phyloP scores from a whole-genome alignment of 208 protist species.

The Wallacemonas rigidus region DNA sequence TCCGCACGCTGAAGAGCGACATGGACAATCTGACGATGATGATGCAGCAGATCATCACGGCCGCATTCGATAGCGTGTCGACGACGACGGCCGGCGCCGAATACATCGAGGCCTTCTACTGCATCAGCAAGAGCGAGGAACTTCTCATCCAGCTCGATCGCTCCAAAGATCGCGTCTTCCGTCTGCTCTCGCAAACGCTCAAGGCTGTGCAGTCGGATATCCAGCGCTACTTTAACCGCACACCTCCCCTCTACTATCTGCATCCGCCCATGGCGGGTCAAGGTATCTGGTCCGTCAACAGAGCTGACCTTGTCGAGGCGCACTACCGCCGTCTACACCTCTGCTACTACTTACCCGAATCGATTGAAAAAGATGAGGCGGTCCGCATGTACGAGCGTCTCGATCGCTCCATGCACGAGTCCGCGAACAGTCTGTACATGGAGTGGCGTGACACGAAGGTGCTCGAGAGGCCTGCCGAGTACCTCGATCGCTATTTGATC shows the following conservation, averaged over 20 bases:
- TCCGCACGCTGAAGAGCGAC: conserved; percentile 94
- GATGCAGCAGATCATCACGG: conserved; percentile 96
- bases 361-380: conserved; percentile 83
- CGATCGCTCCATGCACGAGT: conserved; percentile 85
- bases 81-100: conserved; percentile 92
- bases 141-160: conserved; percentile 93
- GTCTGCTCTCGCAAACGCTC: conserved; percentile 83
- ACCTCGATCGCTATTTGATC: conserved; percentile 90
- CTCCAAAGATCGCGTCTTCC: conserved; percentile 92
- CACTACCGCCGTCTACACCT: conserved; percentile 57
- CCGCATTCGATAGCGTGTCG: conserved; percentile 93
- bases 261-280: conserved; percentile 92
- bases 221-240: conserved; percentile 87
- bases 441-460: conserved; percentile 78
- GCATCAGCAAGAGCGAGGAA: conserved; percentile 93
- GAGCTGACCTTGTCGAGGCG: conserved; percentile 54
- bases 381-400: conserved; percentile 71
- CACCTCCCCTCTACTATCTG: conserved; percentile 90
- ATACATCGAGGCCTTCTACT: conserved; percentile 96
- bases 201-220: conserved; percentile 91
- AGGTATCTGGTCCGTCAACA: conserved; percentile 90
- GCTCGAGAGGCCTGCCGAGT: conserved; percentile 65
- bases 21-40: conserved; percentile 97
- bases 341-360: conserved; percentile 87
- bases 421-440: conserved; percentile 63